phyloP scores from a whole-genome alignment of 148 eudicot genomes.

The Silene conica region DNA sequence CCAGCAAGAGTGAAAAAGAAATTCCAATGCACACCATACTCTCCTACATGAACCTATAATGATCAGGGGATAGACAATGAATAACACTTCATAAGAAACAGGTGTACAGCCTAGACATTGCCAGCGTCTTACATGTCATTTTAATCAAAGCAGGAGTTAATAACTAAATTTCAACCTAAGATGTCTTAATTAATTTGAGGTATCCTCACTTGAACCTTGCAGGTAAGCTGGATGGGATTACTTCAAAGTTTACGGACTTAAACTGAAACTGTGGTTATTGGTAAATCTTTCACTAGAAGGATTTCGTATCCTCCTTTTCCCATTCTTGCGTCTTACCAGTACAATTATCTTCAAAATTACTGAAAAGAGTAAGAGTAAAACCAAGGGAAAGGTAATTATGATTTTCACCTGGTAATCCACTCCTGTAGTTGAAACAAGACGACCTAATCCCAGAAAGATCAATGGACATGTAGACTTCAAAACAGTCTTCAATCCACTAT shows the following conservation, averaged over 20 bases:
- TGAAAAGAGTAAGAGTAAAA: not conserved
- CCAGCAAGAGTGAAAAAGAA: slow-evolving; percentile 98
- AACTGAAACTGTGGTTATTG: not conserved
- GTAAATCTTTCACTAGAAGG: not conserved
- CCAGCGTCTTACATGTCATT: not conserved
- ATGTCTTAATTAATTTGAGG: not conserved
- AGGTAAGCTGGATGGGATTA: slow-evolving; percentile 1
- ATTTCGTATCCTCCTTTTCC: not conserved
- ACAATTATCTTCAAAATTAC: not conserved
- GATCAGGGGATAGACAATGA: slow-evolving; percentile 8
- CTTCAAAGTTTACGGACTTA: no score
- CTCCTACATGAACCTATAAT: slow-evolving; percentile 85
- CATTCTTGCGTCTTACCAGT: not conserved
- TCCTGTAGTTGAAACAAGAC: slow-evolving; percentile 67
- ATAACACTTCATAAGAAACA: not conserved
- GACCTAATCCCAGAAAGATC: slow-evolving; percentile 69
- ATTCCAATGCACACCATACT: slow-evolving; percentile 99
- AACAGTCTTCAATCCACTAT: slow-evolving; percentile 60
- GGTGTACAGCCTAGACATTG: not conserved
- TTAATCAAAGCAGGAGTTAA: not conserved
- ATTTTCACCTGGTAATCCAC: slow-evolving; percentile 87
- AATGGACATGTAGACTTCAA: slow-evolving; percentile 67
- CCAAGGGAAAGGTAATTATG: not conserved
- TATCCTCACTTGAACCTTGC: not conserved
- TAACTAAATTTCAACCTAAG: no score